A percentile compares a stretch with the other conserved stretches of the same genome.
These are phyloP conservation scores for Epichloe typhina DNA, from an alignment of 2,329 filamentous ascomycete genomes.

Conservation along the genomic window DNA sequence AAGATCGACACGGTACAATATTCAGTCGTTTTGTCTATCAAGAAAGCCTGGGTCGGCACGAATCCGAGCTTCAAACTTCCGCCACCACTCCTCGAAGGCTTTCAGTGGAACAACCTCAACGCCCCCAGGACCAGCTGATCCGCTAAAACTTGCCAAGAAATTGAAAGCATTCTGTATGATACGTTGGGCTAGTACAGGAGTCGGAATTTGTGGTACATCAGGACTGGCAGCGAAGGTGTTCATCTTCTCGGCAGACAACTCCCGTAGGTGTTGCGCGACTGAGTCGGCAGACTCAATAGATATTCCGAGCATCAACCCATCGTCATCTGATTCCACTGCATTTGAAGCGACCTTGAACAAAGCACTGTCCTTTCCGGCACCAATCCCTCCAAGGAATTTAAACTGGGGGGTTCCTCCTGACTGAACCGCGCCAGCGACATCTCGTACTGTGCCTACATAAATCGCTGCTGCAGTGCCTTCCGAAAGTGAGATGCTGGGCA, in stretches of 20 bases:
- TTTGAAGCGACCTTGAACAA: conserved; percentile 61
- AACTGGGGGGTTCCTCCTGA: conserved; percentile 45
- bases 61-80: conserved; percentile 81
- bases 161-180: conserved; percentile 98
- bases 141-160: conserved; percentile 79
- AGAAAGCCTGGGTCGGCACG: conserved; percentile 80
- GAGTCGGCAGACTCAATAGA: conserved; percentile 62
- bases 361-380: conserved; percentile 79
- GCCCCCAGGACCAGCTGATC: conserved; percentile 43
- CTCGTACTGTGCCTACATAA: conserved; percentile 53
- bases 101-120: conserved; percentile 86
- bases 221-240: neutral
- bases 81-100: conserved; percentile 96
- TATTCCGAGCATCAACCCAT: conserved; percentile 64
- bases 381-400: conserved; percentile 77
- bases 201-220: conserved; percentile 35
- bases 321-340: conserved; percentile 11
- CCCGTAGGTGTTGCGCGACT: conserved; percentile 57
- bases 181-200: conserved; percentile 70
- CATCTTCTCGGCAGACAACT: conserved; percentile 30
- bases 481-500: conserved; percentile 65
- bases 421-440: conserved; percentile 24
- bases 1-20: neutral
- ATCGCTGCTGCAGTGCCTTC: conserved; percentile 72
- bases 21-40: conserved; percentile 41